phyloP scores from a whole-genome alignment of 164 flowering plant species.

The Amborella trichopoda region DNA sequence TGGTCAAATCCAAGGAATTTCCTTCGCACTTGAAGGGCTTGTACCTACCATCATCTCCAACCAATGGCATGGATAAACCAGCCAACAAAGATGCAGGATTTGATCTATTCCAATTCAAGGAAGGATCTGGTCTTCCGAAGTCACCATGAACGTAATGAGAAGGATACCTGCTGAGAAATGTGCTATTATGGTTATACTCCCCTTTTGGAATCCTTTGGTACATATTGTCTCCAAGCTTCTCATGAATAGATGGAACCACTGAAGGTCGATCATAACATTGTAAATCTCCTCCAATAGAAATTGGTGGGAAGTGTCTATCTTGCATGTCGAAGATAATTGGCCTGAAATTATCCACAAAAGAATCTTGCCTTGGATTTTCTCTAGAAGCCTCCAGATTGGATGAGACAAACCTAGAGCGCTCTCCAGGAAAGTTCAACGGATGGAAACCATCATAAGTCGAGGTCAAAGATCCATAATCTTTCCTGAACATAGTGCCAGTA shows the following conservation, averaged over 20 bases:
- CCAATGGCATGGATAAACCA: conserved; percentile 5
- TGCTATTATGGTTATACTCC: conserved; percentile 2
- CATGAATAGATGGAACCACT: conserved; percentile 6
- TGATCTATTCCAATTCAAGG: no score
- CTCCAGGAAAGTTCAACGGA: conserved; percentile 4
- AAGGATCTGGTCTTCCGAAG: no score
- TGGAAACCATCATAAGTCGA: conserved; percentile 1
- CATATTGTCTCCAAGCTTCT: conserved; percentile 1
- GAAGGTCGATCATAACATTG: conserved; percentile 1
- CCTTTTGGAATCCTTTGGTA: not conserved
- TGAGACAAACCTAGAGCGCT: conserved; percentile 5
- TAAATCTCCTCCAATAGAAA: not conserved
- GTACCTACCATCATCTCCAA: no score
- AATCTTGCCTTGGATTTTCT: conserved; percentile 7
- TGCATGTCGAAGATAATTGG: not conserved
- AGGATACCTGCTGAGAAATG: conserved; percentile 8
- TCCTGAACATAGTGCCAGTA: no score
- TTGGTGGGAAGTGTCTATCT: conserved; percentile 1
- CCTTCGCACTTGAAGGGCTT: no score
- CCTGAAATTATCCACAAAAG: no score
- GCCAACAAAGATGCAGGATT: no score
- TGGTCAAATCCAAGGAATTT: not conserved
- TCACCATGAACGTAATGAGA: no score
- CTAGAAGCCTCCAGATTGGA: conserved; percentile 11
- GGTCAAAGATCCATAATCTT: not conserved